Conservation (phyloP, 2,329 filamentous ascomycete species). For the Alternaria brassicae region DNA sequence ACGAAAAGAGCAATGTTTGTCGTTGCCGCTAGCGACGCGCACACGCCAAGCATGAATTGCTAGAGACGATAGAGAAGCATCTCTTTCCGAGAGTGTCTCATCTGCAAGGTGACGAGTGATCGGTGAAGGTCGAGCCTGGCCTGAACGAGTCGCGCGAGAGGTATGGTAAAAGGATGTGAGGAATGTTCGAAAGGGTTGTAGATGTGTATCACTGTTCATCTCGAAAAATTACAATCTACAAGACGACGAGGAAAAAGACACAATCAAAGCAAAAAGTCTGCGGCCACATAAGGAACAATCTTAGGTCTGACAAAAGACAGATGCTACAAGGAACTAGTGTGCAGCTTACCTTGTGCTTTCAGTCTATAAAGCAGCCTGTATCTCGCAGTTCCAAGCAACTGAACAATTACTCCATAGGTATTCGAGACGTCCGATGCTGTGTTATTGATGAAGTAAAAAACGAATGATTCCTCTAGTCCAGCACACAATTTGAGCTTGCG, state of each 20-base stretch:
- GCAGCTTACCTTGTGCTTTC: not conserved
- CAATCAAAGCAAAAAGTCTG: not conserved
- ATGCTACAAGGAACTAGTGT: not conserved
- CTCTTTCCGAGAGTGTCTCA: no score
- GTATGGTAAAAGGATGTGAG: no score
- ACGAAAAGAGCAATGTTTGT: constrained; percentile 10
- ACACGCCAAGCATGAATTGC: not conserved
- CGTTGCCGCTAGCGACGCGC: constrained; percentile 12
- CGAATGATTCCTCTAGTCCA: not conserved
- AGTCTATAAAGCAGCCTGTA: not conserved
- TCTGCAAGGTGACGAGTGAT: no score
- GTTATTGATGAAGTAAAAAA: not conserved
- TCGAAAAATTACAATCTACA: no score
- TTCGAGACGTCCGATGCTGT: not conserved
- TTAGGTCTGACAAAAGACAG: not conserved
- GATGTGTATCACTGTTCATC: no score
- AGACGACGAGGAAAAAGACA: not conserved
- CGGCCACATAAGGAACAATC: not conserved
- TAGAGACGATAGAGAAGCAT: no score
- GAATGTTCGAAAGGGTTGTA: no score
- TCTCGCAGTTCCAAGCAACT: not conserved
- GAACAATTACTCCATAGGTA: not conserved
- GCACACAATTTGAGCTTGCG: not conserved
- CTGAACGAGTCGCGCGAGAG: no score
- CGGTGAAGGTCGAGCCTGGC: no score